Conservation (phyloP, 805 yeast species). For the Nematodospora valgi region DNA sequence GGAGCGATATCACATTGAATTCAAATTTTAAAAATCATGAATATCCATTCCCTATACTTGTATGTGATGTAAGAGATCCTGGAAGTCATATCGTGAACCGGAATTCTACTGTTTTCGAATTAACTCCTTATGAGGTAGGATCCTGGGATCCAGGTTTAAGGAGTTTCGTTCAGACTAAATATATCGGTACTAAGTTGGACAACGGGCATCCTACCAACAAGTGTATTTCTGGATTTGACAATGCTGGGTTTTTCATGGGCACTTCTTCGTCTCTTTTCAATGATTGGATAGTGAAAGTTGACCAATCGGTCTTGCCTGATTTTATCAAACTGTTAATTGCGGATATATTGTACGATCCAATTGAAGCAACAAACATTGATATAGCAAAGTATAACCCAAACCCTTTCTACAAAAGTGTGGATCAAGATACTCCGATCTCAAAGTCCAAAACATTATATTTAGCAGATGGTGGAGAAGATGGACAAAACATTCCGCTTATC, state of each 20-base stretch:
- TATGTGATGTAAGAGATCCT: constrained; percentile 58
- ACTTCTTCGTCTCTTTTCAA: constrained; percentile 82
- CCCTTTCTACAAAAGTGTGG: constrained; percentile 40
- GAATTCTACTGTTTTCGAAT: constrained; percentile 60
- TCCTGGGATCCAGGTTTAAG: constrained; percentile 37
- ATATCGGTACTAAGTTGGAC: constrained; percentile 62
- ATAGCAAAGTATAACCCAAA: constrained; percentile 70
- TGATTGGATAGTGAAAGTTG: constrained; percentile 55
- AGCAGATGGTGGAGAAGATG: constrained; percentile 42
- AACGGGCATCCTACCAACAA: constrained; percentile 51
- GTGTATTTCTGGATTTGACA: constrained; percentile 74
- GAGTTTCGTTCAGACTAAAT: constrained; percentile 52
- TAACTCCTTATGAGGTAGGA: constrained; percentile 37
- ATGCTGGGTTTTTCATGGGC: constrained; percentile 78
- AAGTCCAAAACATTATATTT: constrained; percentile 22
- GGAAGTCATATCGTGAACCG: constrained; percentile 48
- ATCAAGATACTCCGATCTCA: constrained; percentile 2
- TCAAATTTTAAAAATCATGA: constrained; percentile 37
- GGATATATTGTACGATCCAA: constrained; percentile 3
- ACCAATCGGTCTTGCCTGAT: constrained; percentile 17
- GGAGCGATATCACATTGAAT: neutral
- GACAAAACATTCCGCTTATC: constrained; percentile 34
- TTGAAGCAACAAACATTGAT: too few relatives aligned
- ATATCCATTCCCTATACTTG: constrained; percentile 37
- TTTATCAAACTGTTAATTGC: constrained; percentile 1